Evolutionary conservation across 139 green algal species (phyloP).

Genomic region (Coelastrella sp.): DNA sequence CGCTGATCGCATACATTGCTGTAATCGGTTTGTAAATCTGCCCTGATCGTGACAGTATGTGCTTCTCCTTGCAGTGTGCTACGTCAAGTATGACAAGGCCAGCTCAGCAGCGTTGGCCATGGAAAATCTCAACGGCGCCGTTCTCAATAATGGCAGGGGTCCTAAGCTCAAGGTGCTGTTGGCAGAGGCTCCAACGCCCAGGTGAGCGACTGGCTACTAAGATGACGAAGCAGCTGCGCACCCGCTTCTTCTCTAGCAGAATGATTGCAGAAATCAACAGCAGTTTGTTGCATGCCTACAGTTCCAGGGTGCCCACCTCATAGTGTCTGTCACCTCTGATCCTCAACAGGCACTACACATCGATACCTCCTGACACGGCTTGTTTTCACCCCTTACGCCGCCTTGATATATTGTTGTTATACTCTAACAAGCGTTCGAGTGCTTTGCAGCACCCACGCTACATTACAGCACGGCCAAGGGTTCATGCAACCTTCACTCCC

Average conservation of each 20-base stretch:
- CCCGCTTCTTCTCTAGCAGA: not conserved
- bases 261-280: not conserved
- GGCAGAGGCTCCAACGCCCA: slow-evolving; percentile 79
- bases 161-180: slow-evolving; percentile 93
- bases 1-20: not conserved
- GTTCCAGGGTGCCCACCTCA: too few species aligned
- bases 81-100: slow-evolving; percentile 90
- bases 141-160: slow-evolving; percentile 88
- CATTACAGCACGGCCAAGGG: too few species aligned
- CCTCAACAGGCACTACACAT: too few species aligned
- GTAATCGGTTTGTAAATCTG: not conserved
- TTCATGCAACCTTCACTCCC: too few species aligned
- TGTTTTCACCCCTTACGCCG: too few species aligned
- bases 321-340: too few species aligned
- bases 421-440: too few species aligned
- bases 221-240: not conserved
- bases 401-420: too few species aligned
- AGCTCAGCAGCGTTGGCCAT: slow-evolving; percentile 84
- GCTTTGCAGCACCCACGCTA: too few species aligned
- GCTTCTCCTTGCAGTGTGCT: slow-evolving; percentile 79
- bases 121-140: slow-evolving; percentile 86
- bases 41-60: not conserved
- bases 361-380: too few species aligned
- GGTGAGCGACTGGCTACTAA: slow-evolving; percentile 39
- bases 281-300: not conserved